Evolutionary conservation across 805 yeast genomes (phyloP).

Genomic region (Schwanniomyces polymorphus): DNA sequence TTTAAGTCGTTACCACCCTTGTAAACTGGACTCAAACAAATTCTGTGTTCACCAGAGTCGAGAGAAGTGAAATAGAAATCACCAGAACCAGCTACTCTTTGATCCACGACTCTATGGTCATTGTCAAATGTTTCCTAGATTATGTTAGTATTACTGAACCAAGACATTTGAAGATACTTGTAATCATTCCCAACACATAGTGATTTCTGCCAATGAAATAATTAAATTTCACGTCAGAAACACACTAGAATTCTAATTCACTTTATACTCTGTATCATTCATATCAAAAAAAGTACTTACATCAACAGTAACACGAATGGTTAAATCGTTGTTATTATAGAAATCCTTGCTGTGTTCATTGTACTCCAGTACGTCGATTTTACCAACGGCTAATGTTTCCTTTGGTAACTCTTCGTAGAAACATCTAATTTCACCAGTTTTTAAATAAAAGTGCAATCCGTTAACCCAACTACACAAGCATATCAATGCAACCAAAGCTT

Average conservation of each 20-base stretch:
- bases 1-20: slow-evolving; percentile 69
- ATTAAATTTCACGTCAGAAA: too few relatives aligned
- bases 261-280: not conserved
- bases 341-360: slow-evolving; percentile 48
- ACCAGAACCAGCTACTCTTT: slow-evolving; percentile 58
- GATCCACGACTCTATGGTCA: slow-evolving; percentile 73
- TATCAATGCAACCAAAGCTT: slow-evolving; percentile 5
- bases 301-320: slow-evolving; percentile 68
- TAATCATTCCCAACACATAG: not conserved
- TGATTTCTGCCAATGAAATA: not conserved
- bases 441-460: slow-evolving; percentile 77
- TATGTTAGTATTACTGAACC: slow-evolving; percentile 3
- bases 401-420: slow-evolving; percentile 79
- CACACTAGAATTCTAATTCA: not conserved
- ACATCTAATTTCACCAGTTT: slow-evolving; percentile 75
- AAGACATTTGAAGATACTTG: not conserved
- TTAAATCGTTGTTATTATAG: slow-evolving; percentile 54
- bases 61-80: slow-evolving; percentile 79
- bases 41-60: slow-evolving; percentile 81
- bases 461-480: slow-evolving; percentile 15
- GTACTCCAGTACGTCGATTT: slow-evolving; percentile 65
- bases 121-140: slow-evolving; percentile 65
- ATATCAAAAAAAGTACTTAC: slow-evolving; percentile 24
- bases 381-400: slow-evolving; percentile 79
- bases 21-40: slow-evolving; percentile 65